Percentiles rank a stretch among this genome's conserved stretches.
Conservation (phyloP, 2,329 filamentous ascomycete genomes). For the Metarhizium guizhouense region DNA sequence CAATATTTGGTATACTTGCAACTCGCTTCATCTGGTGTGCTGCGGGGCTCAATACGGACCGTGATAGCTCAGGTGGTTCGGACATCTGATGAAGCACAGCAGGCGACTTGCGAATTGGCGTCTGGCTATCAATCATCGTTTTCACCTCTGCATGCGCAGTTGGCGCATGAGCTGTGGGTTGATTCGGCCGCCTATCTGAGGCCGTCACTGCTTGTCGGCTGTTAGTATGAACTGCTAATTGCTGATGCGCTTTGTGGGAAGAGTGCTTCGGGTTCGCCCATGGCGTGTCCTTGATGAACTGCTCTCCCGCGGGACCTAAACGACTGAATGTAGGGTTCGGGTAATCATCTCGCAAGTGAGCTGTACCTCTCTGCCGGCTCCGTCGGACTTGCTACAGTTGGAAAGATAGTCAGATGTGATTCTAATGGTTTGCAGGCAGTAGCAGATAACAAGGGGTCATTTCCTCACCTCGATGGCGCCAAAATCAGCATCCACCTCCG, state of each 20-base stretch:
- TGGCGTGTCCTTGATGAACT: constrained; percentile 80
- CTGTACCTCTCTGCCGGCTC: constrained; percentile 27
- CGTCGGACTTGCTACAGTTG: constrained; percentile 23
- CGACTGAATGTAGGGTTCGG: constrained; percentile 38
- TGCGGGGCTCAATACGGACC: constrained; percentile 24
- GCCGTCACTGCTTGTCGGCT: not conserved
- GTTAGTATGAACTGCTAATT: constrained; percentile 17
- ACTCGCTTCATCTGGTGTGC: constrained; percentile 25
- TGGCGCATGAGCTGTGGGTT: not conserved
- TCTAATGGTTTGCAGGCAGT: not conserved
- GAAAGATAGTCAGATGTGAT: constrained; percentile 10
- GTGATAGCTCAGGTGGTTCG: constrained; percentile 35
- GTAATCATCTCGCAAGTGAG: constrained; percentile 36
- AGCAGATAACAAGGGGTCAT: not conserved
- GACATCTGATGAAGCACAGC: constrained; percentile 20
- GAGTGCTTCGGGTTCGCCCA: constrained; percentile 88
- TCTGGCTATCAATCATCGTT: constrained; percentile 13
- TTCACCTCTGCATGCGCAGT: constrained; percentile 15
- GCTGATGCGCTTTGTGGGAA: constrained; percentile 45
- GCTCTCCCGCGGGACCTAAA: constrained; percentile 64
- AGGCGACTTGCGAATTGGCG: constrained; percentile 18
- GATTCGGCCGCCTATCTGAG: constrained; percentile 7
- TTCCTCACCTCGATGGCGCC: constrained; percentile 69
- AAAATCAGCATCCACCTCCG: constrained; percentile 79
- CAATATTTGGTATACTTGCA: constrained; percentile 19